Conservation (phyloP, 2,329 filamentous ascomycete species). For the Herpotrichia juniperi region DNA sequence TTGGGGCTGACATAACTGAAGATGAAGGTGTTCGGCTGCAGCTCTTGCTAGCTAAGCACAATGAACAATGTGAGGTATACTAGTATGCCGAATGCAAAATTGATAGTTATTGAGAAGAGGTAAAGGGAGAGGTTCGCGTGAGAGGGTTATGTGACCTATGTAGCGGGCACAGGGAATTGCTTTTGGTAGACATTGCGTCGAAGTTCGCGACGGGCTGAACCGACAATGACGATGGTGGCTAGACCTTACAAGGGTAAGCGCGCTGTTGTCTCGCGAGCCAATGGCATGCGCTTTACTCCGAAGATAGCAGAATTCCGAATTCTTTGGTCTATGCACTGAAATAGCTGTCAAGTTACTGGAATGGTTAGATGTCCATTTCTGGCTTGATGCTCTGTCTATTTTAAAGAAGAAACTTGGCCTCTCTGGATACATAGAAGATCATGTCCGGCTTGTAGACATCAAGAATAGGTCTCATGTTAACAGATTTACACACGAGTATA, state of each 20-base stretch:
- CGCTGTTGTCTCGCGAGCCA: not conserved
- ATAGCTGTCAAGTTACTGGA: too few relatives aligned
- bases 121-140: not conserved
- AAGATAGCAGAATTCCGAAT: too few relatives aligned
- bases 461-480: too few relatives aligned
- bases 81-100: not conserved
- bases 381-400: too few relatives aligned
- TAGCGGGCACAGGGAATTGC: not conserved
- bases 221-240: slow-evolving; percentile 1
- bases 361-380: too few relatives aligned
- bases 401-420: too few relatives aligned
- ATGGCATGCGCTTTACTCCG: not conserved
- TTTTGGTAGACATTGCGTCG: slow-evolving; percentile 1
- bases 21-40: not conserved
- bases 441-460: too few relatives aligned
- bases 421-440: too few relatives aligned
- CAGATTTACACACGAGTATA: too few relatives aligned
- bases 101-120: not conserved
- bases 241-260: not conserved
- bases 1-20: slow-evolving; percentile 28
- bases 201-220: slow-evolving; percentile 3
- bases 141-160: not conserved
- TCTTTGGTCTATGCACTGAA: too few relatives aligned
- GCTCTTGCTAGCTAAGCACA: not conserved
- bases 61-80: not conserved